A percentile compares a stretch with the other conserved stretches of the same genome.
Evolutionary conservation across 2,329 filamentous ascomycete genomes (phyloP).

Genomic region (Clarireedia hainanense): DNA sequence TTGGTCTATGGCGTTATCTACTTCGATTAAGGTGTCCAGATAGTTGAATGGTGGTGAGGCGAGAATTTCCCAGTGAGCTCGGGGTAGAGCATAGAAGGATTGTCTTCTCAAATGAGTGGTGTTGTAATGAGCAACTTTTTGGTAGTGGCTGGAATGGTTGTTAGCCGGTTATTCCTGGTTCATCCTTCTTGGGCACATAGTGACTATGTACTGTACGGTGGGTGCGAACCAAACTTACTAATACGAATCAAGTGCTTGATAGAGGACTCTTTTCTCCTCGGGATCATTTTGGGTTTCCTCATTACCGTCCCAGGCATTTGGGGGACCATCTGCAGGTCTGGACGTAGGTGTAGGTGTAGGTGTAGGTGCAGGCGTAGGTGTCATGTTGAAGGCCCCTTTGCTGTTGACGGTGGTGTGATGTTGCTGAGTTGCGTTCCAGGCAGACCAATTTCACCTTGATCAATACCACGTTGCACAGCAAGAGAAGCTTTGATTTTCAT

Average conservation of each 20-base stretch:
- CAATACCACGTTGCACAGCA: too few species aligned
- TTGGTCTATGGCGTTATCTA: constrained; percentile 81
- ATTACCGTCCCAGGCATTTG: constrained; percentile 37
- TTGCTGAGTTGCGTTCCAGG: too few species aligned
- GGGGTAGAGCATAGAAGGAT: constrained; percentile 85
- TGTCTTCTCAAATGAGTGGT: constrained; percentile 85
- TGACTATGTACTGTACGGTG: too few species aligned
- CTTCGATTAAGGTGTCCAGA: constrained; percentile 65
- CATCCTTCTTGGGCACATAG: too few species aligned
- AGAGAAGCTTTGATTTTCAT: too few species aligned
- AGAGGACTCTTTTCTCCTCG: constrained; percentile 74
- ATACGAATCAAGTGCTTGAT: constrained; percentile 81
- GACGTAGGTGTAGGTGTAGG: too few species aligned
- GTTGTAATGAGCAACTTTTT: constrained; percentile 78
- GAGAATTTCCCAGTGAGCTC: constrained; percentile 75
- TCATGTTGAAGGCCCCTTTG: too few species aligned
- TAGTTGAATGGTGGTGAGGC: constrained; percentile 76
- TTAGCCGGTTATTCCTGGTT: not conserved
- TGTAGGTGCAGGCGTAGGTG: too few species aligned
- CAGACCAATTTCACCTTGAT: too few species aligned
- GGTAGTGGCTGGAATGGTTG: constrained; percentile 61
- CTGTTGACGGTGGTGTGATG: too few species aligned
- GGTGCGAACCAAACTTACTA: constrained; percentile 48
- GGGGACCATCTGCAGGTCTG: not conserved
- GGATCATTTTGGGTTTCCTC: constrained; percentile 48